A percentile compares a stretch with the other conserved stretches of the same genome.
Evolutionary conservation across 1,139 yeast species (phyloP).

Genomic region (Keqinozyma sinolaborantium): DNA sequence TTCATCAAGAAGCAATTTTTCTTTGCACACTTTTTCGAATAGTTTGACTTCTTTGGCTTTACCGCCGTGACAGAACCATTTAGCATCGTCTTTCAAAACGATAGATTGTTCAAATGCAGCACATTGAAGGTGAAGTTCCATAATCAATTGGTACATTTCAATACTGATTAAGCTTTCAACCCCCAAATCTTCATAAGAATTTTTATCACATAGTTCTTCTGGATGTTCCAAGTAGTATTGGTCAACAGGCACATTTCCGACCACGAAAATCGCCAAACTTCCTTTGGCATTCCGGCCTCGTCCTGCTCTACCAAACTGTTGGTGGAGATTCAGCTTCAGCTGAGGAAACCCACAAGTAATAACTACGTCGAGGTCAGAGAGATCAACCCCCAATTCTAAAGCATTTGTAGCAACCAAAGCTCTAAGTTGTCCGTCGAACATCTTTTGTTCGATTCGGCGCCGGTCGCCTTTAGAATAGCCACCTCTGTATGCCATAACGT

Average conservation of each 20-base stretch:
- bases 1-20: constrained; percentile 43
- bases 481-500: constrained; percentile 91
- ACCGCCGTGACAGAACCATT: constrained; percentile 45
- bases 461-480: constrained; percentile 88
- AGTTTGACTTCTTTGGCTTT: constrained; percentile 32
- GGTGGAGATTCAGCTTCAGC: constrained; percentile 83
- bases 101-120: constrained; percentile 88
- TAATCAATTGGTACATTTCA: constrained; percentile 35
- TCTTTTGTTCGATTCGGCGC: constrained; percentile 78
- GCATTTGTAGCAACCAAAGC: constrained; percentile 97
- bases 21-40: constrained; percentile 31
- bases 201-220: constrained; percentile 49
- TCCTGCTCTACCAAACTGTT: constrained; percentile 96
- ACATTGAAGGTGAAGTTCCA: constrained; percentile 87
- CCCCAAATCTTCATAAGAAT: constrained; percentile 40
- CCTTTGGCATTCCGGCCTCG: constrained; percentile 67
- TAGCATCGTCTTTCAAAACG: constrained; percentile 43
- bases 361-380: constrained; percentile 89
- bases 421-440: constrained; percentile 80
- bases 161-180: constrained; percentile 36
- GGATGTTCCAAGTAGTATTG: constrained; percentile 79
- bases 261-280: constrained; percentile 72
- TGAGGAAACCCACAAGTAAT: constrained; percentile 89
- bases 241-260: constrained; percentile 82
- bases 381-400: constrained; percentile 89